These are phyloP conservation scores for Herpetomonas muscarum DNA, from an alignment of 208 protist genomes.

Conservation along the genomic window DNA sequence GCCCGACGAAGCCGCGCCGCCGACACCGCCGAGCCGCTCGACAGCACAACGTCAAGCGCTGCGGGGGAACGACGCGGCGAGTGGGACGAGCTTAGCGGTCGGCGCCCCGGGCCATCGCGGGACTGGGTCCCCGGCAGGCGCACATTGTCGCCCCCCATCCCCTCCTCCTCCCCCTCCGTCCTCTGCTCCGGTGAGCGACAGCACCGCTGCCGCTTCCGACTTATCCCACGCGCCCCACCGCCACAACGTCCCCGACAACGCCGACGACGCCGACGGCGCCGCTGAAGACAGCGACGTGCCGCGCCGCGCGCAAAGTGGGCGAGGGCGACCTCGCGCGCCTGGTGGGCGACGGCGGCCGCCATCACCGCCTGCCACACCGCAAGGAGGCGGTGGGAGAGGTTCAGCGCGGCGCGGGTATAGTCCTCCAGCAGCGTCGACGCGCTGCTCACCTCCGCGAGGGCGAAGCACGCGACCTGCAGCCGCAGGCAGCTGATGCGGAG, in stretches of 20 bases:
- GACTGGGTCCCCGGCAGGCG: too few species aligned
- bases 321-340: conserved; percentile 18
- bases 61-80: too few species aligned
- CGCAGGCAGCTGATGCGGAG: conserved; percentile 29
- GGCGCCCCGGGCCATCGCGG: too few species aligned
- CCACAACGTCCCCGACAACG: too few species aligned
- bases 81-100: too few species aligned
- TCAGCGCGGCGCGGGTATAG: conserved; percentile 48
- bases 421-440: conserved; percentile 57
- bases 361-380: conserved; percentile 64
- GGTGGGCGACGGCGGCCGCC: conserved; percentile 28
- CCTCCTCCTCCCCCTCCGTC: too few species aligned
- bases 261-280: too few species aligned
- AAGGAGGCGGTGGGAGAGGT: conserved; percentile 43
- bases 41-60: not conserved
- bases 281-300: not conserved
- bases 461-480: conserved; percentile 55
- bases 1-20: not conserved
- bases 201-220: too few species aligned
- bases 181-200: too few species aligned
- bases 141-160: too few species aligned
- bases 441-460: conserved; percentile 69
- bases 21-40: too few species aligned
- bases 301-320: conserved; percentile 3
- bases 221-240: too few species aligned